Base-by-base conservation (phyloP, 768 basidiomycete species). In the Leucocoprinus sp. region DNA sequence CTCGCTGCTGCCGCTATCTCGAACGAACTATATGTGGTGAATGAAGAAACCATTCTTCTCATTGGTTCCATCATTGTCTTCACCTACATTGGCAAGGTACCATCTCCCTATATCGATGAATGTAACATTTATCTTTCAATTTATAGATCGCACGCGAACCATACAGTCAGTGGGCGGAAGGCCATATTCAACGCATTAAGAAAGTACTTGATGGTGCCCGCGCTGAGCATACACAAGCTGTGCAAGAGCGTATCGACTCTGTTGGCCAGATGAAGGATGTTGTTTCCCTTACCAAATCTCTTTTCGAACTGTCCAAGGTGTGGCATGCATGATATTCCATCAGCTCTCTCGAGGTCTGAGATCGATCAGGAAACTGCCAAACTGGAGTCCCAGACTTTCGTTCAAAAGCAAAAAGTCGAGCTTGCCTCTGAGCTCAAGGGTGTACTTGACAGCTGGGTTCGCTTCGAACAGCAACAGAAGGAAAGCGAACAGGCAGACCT, bases 371-470 rank as follows among this genome's bases (percentile, higher is more conserved):
- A 98, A 62, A 97, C 93, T 51, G 93, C 93, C 40, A 69, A 80
- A 57, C 72, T 96, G 57, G 96, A 99, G 69, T 72, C 82, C 49
- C 82, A 88, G 56, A 82, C 86, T 48, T 99, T 98, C 57, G 81
- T 85, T 37, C 88, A 91, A 61, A 77, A 80, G 56, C 96, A 99
- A 72, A 85, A 90, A 65, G 80, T 84, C 49, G 81, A 78, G 34
- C 69, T 98, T 59, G 81, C 93, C 23, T 52, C 85, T 35, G 96
- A 99, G 70, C 70, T 97, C 60, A 98, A 97, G 70, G 57, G 83
- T 23, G 93, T 98, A 31, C 80, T 99, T 46, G 96, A 98, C 73
- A 89, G 87, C 63, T 96, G 93, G 93, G 95, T 93, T 47, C 87
- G 96, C 61, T 93, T 82, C 67, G 95, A 98, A 73, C 93, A 96